phyloP scores from a whole-genome alignment of 805 yeast genomes.

The Vanderwaltozyma polyspora region DNA sequence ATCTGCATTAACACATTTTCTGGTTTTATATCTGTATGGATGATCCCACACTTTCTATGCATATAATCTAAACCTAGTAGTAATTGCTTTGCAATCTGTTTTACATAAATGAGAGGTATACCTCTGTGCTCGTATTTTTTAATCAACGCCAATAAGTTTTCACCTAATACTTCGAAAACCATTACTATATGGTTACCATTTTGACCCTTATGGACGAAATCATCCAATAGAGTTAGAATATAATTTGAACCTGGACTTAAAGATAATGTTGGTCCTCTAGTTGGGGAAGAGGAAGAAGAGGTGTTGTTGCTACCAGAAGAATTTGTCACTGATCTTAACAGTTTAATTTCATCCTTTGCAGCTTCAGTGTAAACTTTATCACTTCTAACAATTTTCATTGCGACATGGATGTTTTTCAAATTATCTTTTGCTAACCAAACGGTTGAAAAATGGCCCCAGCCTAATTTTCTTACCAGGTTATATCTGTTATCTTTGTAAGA shows the following conservation, averaged over 20 bases:
- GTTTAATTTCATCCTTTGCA: conserved; percentile 83
- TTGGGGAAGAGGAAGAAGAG: conserved; percentile 56
- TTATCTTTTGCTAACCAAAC: conserved; percentile 78
- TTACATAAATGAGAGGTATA: conserved; percentile 63
- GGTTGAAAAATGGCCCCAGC: conserved; percentile 98
- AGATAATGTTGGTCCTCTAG: conserved; percentile 35
- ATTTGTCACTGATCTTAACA: no score
- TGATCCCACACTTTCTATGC: conserved; percentile 57
- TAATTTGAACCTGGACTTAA: conserved; percentile 64
- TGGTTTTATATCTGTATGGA: conserved; percentile 69
- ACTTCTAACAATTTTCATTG: conserved; percentile 86
- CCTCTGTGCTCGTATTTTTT: conserved; percentile 69
- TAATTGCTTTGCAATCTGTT: conserved; percentile 72
- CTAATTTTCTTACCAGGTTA: conserved; percentile 74
- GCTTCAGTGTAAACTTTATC: conserved; percentile 88
- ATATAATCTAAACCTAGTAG: conserved; percentile 54
- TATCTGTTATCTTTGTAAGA: conserved; percentile 65
- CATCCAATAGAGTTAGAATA: conserved; percentile 70
- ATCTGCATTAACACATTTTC: conserved; percentile 72
- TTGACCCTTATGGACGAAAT: conserved; percentile 77
- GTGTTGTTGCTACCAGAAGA: no score
- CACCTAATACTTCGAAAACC: conserved; percentile 97
- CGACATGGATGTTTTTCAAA: conserved; percentile 57
- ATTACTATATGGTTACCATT: conserved; percentile 90
- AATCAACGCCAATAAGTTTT: conserved; percentile 76